These are phyloP conservation scores for Ustilago shanxiensis DNA, from an alignment of 1,284 basidiomycete genomes.

Conservation along the genomic window DNA sequence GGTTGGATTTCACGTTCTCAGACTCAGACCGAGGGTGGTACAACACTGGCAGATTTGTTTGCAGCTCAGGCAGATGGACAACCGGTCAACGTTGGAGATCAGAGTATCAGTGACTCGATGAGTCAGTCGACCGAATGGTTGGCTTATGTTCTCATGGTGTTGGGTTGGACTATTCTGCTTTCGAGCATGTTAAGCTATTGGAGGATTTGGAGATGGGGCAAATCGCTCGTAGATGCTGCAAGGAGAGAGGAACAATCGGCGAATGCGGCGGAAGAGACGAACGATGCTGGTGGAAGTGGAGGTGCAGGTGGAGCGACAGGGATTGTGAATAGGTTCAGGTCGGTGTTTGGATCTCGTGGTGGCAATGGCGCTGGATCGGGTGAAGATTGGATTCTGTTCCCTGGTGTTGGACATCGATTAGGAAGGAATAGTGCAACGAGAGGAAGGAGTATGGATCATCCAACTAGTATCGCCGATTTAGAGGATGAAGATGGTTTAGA, in stretches of 20 bases:
- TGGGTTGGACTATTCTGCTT: constrained; percentile 84
- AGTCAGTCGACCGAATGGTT: constrained; percentile 80
- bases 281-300: neutral
- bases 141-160: constrained; percentile 88
- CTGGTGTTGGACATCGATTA: constrained; percentile 46
- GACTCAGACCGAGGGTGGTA: constrained; percentile 35
- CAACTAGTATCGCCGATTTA: constrained; percentile 42
- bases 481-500: constrained; percentile 46
- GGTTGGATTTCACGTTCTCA: constrained; percentile 25
- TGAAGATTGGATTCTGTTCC: constrained; percentile 65
- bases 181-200: constrained; percentile 84
- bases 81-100: constrained; percentile 70
- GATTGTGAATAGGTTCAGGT: constrained; percentile 43
- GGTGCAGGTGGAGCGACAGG: constrained; percentile 21
- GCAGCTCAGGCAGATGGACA: constrained; percentile 68
- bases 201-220: constrained; percentile 62
- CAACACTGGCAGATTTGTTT: constrained; percentile 60
- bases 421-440: constrained; percentile 2
- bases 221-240: constrained; percentile 58
- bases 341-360: constrained; percentile 24
- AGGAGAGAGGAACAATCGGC: constrained; percentile 46
- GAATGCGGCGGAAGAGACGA: constrained; percentile 6
- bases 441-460: constrained; percentile 28
- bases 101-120: constrained; percentile 69
- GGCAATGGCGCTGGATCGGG: constrained; percentile 22